Evolutionary conservation across 2,329 filamentous ascomycete genomes (phyloP).

Genomic region (Coniochaeta sp.): DNA sequence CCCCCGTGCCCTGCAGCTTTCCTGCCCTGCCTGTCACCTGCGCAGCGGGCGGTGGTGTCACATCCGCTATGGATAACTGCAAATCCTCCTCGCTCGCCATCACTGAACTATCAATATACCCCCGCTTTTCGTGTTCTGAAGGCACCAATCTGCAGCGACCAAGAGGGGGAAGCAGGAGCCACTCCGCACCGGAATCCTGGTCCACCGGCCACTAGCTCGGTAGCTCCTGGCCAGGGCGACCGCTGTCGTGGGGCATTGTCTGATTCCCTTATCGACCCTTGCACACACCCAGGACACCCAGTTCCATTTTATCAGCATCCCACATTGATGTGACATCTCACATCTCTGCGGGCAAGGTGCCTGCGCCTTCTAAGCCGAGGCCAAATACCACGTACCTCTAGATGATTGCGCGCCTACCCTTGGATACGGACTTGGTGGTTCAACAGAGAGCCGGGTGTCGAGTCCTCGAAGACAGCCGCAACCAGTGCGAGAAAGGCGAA

Average conservation of each 20-base stretch:
- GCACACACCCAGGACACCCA: no score
- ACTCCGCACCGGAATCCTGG: neutral
- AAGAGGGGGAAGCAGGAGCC: neutral
- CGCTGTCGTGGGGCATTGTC: conserved; percentile 7
- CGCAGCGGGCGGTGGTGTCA: neutral
- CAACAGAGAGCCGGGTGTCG: neutral
- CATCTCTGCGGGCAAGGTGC: neutral
- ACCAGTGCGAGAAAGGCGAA: neutral
- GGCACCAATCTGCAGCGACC: conserved; percentile 8
- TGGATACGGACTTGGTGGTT: no score
- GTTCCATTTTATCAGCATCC: no score
- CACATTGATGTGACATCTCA: neutral
- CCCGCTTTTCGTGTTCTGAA: conserved; percentile 15
- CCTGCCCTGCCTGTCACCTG: neutral
- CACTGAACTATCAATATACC: conserved; percentile 18
- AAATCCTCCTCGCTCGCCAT: conserved; percentile 17
- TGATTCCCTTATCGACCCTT: conserved; percentile 16
- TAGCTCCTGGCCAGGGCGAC: neutral
- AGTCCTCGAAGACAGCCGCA: neutral
- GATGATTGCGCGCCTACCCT: neutral
- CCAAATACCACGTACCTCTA: neutral
- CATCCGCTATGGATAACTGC: conserved; percentile 4
- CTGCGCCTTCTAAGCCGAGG: neutral
- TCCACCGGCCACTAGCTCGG: neutral
- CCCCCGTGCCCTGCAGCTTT: neutral